phyloP scores from a whole-genome alignment of 768 basidiomycete species.

The Tulasnella calospora region DNA sequence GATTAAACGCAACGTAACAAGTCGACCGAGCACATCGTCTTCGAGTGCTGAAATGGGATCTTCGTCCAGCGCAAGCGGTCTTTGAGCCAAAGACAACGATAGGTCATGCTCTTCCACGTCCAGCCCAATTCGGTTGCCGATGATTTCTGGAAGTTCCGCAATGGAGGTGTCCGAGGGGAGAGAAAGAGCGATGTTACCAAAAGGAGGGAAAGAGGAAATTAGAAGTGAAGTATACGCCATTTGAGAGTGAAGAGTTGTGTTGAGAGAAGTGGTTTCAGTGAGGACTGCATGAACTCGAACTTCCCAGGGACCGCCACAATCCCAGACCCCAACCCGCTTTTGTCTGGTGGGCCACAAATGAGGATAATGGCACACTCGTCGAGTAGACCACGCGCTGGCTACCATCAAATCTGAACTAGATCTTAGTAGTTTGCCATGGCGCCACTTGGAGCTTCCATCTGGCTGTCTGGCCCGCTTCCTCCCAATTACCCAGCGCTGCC shows the following conservation, averaged over 20 bases:
- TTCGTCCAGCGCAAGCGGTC: slow-evolving; percentile 32
- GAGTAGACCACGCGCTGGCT: neutral
- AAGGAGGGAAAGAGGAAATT: slow-evolving; percentile 57
- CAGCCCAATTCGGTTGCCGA: slow-evolving; percentile 47
- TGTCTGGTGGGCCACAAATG: neutral
- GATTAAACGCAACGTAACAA: slow-evolving; percentile 67
- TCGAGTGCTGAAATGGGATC: slow-evolving; percentile 40
- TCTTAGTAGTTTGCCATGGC: too few relatives aligned
- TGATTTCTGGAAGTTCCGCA: slow-evolving; percentile 42
- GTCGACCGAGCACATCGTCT: slow-evolving; percentile 32
- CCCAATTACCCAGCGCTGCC: too few relatives aligned
- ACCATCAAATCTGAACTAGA: too few relatives aligned
- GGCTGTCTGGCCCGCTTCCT: too few relatives aligned
- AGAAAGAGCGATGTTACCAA: slow-evolving; percentile 50
- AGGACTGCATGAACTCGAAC: neutral
- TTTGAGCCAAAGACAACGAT: slow-evolving; percentile 43
- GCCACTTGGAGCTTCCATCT: too few relatives aligned
- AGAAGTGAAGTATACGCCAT: slow-evolving; percentile 37
- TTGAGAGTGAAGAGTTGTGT: neutral
- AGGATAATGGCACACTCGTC: neutral
- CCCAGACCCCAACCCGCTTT: too few relatives aligned
- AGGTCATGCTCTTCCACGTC: slow-evolving; percentile 45
- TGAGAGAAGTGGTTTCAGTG: neutral
- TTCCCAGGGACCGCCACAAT: slow-evolving; percentile 1
- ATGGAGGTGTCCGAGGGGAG: slow-evolving; percentile 44